Percentiles rank a stretch among this genome's conserved stretches.
phyloP scores from a whole-genome alignment of 192 early-diverging fungal species.

The Coemansia guatemalensis region DNA sequence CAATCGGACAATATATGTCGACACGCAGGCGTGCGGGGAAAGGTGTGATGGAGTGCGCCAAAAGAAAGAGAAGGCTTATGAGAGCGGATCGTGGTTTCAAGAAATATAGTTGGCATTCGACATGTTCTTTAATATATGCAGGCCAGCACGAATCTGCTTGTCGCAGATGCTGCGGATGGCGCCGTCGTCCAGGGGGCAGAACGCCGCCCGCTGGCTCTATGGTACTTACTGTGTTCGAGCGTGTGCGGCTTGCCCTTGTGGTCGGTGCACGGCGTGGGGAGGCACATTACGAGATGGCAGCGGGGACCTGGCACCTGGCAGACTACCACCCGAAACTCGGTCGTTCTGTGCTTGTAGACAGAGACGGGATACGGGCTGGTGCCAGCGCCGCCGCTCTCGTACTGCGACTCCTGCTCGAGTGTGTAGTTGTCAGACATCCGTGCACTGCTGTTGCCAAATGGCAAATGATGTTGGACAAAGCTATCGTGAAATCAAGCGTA shows the following conservation, averaged over 20 bases:
- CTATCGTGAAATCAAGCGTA: conserved; percentile 1
- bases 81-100: conserved; percentile 5
- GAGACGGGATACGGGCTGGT: conserved; percentile 34
- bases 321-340: conserved; percentile 66
- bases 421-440: conserved; percentile 40
- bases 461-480: background rate
- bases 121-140: conserved; percentile 19
- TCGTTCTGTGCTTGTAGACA: conserved; percentile 55
- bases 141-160: conserved; percentile 1
- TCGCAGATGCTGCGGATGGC: background rate
- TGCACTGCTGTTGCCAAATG: background rate
- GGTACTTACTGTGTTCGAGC: conserved; percentile 64
- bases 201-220: background rate
- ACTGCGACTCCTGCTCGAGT: conserved; percentile 33
- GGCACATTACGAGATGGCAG: conserved; percentile 61
- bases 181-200: background rate
- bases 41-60: background rate
- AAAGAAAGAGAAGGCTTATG: background rate
- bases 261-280: conserved; percentile 71
- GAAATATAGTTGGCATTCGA: conserved; percentile 8
- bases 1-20: conserved; percentile 7
- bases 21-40: background rate
- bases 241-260: conserved; percentile 81
- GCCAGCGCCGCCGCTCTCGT: conserved; percentile 30
- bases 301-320: conserved; percentile 68